phyloP scores from a whole-genome alignment of 768 basidiomycete genomes.

The Lentinula detonsa region DNA sequence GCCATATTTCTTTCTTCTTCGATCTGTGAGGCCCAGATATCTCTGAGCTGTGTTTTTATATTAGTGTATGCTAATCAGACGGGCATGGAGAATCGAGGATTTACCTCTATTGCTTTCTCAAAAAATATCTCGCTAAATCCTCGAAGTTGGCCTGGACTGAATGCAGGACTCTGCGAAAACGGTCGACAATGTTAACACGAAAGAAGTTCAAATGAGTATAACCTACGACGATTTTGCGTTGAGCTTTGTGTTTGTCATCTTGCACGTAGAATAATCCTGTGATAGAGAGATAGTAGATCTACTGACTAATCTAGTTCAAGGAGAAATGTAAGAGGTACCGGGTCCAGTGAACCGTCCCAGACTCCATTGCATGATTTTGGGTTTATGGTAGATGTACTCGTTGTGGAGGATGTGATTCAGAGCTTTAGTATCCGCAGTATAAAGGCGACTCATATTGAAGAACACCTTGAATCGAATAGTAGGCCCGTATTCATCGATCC shows the following conservation, averaged over 20 bases:
- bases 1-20: slow-evolving; percentile 17
- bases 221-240: slow-evolving; percentile 39
- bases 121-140: slow-evolving; percentile 52
- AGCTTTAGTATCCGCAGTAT: slow-evolving; percentile 41
- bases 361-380: slow-evolving; percentile 16
- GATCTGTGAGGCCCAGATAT: slow-evolving; percentile 36
- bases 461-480: slow-evolving; percentile 24
- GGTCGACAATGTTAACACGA: background rate
- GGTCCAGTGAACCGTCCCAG: slow-evolving; percentile 25
- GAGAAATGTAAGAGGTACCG: slow-evolving; percentile 15
- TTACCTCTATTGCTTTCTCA: slow-evolving; percentile 46
- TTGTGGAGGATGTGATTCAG: slow-evolving; percentile 42
- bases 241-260: slow-evolving; percentile 36
- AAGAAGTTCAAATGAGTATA: background rate
- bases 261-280: slow-evolving; percentile 47
- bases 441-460: slow-evolving; percentile 25
- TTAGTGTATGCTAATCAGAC: background rate
- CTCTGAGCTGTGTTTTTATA: slow-evolving; percentile 32
- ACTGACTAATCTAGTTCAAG: background rate
- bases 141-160: slow-evolving; percentile 52
- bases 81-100: background rate
- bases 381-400: slow-evolving; percentile 34
- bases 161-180: slow-evolving; percentile 53
- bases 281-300: background rate
- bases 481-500: slow-evolving; percentile 29